phyloP scores from a whole-genome alignment of 164 flowering plant species.

The Macadamia tetraphylla region DNA sequence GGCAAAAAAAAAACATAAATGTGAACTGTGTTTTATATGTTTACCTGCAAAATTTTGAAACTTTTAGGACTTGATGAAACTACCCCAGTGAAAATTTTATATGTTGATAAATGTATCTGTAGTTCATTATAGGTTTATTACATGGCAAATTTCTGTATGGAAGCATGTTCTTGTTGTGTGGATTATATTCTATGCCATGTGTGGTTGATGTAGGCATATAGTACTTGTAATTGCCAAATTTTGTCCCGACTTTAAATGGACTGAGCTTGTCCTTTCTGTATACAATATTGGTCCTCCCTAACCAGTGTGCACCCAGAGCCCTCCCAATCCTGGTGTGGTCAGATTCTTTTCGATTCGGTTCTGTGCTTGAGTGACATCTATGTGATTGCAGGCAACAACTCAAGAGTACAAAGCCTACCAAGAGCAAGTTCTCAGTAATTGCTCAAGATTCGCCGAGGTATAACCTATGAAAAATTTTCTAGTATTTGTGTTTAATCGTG shows the following conservation, averaged over 20 bases:
- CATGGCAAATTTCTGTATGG: background rate
- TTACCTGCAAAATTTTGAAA: background rate
- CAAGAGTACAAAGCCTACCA: conserved; percentile 92
- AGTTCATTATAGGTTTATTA: background rate
- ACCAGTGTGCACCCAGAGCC: no score
- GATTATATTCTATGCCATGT: background rate
- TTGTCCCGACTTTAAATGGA: no score
- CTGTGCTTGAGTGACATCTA: background rate
- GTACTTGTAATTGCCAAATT: no score
- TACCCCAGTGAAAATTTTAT: background rate
- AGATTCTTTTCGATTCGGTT: background rate
- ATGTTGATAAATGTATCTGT: background rate
- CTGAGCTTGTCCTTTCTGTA: no score
- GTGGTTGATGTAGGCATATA: no score
- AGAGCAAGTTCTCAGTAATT: conserved; percentile 90
- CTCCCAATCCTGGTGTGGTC: background rate
- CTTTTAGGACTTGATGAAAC: background rate
- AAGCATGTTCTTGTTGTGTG: background rate
- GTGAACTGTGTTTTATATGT: no score
- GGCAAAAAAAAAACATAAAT: no score
- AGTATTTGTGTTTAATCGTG: background rate
- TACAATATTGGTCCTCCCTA: no score
- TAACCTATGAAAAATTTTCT: background rate
- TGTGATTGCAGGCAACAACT: conserved; percentile 67
- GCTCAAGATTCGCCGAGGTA: conserved; percentile 88